A percentile compares a stretch with the other conserved stretches of the same genome.
phyloP scores from a whole-genome alignment of 257 asterid species.

The Nicotiana benthamiana region DNA sequence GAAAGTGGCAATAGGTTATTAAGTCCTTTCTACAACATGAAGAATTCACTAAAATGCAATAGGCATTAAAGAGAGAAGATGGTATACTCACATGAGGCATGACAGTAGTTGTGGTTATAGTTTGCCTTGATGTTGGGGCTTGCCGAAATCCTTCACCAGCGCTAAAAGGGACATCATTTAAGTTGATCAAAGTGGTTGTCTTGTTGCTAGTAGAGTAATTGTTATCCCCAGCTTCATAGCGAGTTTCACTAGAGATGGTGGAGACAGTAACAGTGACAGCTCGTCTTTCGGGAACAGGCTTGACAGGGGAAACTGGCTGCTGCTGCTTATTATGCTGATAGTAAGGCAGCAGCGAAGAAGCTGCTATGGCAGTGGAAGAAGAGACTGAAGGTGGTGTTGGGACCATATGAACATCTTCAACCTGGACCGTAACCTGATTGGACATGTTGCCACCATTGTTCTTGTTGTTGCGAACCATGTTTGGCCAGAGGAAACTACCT shows the following conservation, averaged over 20 bases:
- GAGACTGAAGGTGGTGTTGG: conserved; percentile 93
- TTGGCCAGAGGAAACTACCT: conserved; percentile 96
- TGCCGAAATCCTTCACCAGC: conserved; percentile 10
- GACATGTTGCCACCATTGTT: conserved; percentile 10
- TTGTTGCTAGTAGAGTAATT: conserved; percentile 14
- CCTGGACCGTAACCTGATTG: conserved; percentile 53
- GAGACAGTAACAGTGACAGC: conserved; percentile 56
- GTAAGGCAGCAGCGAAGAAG: conserved; percentile 36
- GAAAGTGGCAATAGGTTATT: not conserved
- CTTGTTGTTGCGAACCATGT: conserved; percentile 48
- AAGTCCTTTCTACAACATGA: not conserved
- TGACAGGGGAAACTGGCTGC: conserved; percentile 48
- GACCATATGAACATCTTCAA: conserved; percentile 45
- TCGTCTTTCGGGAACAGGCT: conserved; percentile 78
- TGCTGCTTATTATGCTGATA: conserved; percentile 5
- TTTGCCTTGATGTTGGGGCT: conserved; percentile 13
- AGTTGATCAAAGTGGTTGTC: conserved; percentile 30
- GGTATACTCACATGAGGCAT: conserved; percentile 34
- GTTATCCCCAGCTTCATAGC: conserved; percentile 26
- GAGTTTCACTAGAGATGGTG: conserved; percentile 29
- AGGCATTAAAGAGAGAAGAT: not conserved
- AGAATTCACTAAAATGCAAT: not conserved
- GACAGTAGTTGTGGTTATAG: conserved; percentile 11
- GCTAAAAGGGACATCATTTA: conserved; percentile 36
- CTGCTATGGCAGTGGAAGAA: conserved; percentile 50